A percentile compares a stretch with the other conserved stretches of the same genome.
Conservation (phyloP, 139 green algal species). For the Chlorella sp. region DNA sequence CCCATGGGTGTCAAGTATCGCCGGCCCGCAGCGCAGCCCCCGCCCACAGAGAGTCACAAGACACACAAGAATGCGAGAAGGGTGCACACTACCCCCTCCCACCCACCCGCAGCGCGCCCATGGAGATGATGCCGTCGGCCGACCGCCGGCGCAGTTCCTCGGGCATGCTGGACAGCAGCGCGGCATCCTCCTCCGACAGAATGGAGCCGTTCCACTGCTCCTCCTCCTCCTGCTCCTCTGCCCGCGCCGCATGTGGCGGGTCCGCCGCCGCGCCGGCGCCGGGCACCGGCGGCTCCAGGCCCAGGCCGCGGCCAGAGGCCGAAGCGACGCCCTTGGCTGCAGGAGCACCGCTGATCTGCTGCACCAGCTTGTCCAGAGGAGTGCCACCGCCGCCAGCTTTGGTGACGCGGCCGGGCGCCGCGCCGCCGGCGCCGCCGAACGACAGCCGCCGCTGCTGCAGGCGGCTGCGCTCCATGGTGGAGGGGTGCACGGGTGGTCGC, state of each 20-base stretch:
- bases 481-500: conserved; percentile 17
- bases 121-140: conserved; percentile 26
- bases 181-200: background rate
- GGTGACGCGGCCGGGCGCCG: background rate
- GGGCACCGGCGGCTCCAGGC: too few relatives aligned
- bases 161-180: conserved; percentile 26
- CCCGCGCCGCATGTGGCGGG: background rate
- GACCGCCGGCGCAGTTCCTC: conserved; percentile 30
- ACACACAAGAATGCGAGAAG: background rate
- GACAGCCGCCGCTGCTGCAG: conserved; percentile 16
- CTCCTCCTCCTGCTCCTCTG: conserved; percentile 1
- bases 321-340: too few relatives aligned
- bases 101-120: conserved; percentile 25
- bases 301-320: too few relatives aligned
- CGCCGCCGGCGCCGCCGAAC: background rate
- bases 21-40: too few relatives aligned
- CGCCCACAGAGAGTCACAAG: background rate
- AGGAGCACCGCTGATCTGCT: background rate
- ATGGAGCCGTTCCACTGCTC: background rate
- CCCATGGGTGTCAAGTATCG: too few relatives aligned
- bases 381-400: background rate
- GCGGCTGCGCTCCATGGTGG: conserved; percentile 2
- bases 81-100: background rate
- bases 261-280: too few relatives aligned
- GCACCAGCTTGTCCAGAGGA: conserved; percentile 16